A percentile compares a stretch with the other conserved stretches of the same genome.
These are phyloP conservation scores for Ophiorrhiza pumila DNA, from an alignment of 257 asterid species.

Conservation along the genomic window DNA sequence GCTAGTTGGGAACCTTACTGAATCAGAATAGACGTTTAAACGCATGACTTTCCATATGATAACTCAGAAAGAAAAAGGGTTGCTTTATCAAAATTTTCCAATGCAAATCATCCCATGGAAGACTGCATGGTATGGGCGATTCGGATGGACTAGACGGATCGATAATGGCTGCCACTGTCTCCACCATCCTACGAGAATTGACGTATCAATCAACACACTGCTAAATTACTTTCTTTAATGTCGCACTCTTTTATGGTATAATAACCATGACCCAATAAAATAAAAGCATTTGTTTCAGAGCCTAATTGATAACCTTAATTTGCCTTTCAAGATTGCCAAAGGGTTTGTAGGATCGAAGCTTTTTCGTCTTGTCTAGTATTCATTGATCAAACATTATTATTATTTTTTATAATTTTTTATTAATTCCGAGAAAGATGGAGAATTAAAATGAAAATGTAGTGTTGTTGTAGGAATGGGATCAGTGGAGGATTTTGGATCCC, in stretches of 20 bases:
- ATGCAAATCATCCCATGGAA: conserved; percentile 10
- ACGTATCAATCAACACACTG: not conserved
- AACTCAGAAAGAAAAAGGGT: not conserved
- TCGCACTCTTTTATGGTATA: not conserved
- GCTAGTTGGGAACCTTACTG: not conserved
- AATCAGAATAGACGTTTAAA: conserved; percentile 3
- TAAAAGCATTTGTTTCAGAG: not conserved
- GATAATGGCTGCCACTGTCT: not conserved
- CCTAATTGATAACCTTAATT: not conserved
- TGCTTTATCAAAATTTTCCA: conserved; percentile 6
- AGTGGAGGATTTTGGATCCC: conserved; percentile 10
- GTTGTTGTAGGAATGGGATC: not conserved
- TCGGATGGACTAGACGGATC: not conserved
- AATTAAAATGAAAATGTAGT: conserved; percentile 4
- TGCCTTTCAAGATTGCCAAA: not conserved
- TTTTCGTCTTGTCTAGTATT: too few relatives aligned
- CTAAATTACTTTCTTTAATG: not conserved
- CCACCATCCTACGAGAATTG: conserved; percentile 1
- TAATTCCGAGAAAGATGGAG: not conserved
- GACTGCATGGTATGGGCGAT: conserved; percentile 5
- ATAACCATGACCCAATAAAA: not conserved
- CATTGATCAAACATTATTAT: not conserved
- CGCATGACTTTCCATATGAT: conserved; percentile 9
- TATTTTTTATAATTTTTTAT: not conserved
- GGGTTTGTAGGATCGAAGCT: not conserved